These are phyloP conservation scores for Sisymbrium altissimum DNA, from an alignment of 345 rosid genomes.

Conservation along the genomic window DNA sequence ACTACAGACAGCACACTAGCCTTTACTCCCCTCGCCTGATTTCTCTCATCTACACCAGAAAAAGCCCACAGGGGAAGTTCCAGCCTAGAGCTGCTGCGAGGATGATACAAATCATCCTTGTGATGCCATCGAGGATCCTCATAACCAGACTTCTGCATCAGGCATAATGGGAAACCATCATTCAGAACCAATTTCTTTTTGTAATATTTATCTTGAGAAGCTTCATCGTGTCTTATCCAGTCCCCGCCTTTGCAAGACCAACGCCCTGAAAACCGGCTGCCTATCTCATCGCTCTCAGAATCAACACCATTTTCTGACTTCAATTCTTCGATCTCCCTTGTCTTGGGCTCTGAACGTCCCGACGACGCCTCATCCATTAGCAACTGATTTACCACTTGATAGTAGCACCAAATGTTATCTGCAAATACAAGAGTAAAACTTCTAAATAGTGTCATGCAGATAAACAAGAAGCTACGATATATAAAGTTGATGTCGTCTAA, in stretches of 20 bases:
- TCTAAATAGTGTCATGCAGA: constrained; percentile 21
- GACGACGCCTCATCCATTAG: constrained; percentile 38
- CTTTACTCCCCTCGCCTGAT: constrained; percentile 64
- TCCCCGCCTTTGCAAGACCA: constrained; percentile 99
- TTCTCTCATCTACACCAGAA: constrained; percentile 71
- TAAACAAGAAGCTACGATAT: constrained; percentile 4
- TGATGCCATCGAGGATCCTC: constrained; percentile 94
- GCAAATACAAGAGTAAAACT: constrained; percentile 22
- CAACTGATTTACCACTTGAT: constrained; percentile 30
- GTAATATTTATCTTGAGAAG: constrained; percentile 52
- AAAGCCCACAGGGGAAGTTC: constrained; percentile 96
- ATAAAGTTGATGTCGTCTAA: constrained; percentile 9
- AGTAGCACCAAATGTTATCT: constrained; percentile 51
- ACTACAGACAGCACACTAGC: constrained; percentile 79
- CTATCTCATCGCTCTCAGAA: constrained; percentile 41
- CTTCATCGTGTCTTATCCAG: constrained; percentile 91
- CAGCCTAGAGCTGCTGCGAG: constrained; percentile 73
- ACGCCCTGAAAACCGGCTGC: constrained; percentile 69
- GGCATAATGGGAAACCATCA: constrained; percentile 95
- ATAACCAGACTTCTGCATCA: constrained; percentile 79
- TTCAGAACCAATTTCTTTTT: constrained; percentile 77
- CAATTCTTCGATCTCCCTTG: constrained; percentile 40
- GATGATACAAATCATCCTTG: constrained; percentile 79
- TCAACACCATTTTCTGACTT: constrained; percentile 42
- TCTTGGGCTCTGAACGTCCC: constrained; percentile 34